Evolutionary conservation across 495 filamentous ascomycete genomes (phyloP).

Genomic region (Glonium stellatum): DNA sequence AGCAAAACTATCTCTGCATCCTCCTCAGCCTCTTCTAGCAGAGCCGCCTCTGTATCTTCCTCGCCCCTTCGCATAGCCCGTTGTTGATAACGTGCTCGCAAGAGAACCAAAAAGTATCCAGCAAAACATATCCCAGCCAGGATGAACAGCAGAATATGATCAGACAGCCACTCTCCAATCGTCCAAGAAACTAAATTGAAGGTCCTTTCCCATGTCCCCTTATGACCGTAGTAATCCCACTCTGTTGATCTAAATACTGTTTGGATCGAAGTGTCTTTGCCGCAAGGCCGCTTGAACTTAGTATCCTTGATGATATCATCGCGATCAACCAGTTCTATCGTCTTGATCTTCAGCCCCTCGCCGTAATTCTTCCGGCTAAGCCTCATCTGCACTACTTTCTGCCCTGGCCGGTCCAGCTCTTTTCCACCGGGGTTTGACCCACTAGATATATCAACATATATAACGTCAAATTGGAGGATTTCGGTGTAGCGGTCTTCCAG

Average conservation of each 20-base stretch:
- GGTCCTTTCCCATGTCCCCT: slow-evolving; percentile 7
- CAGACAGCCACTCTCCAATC: slow-evolving; percentile 2
- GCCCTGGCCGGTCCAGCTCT: slow-evolving; percentile 13
- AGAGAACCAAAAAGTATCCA: background rate
- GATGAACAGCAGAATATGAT: background rate
- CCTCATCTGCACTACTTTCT: slow-evolving; percentile 19
- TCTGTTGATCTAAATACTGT: slow-evolving; percentile 14
- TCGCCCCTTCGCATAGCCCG: background rate
- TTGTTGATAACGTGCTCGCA: background rate
- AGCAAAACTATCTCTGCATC: no score
- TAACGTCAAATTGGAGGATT: slow-evolving; percentile 18
- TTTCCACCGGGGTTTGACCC: slow-evolving; percentile 5
- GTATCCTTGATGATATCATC: slow-evolving; percentile 8
- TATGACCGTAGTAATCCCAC: slow-evolving; percentile 22
- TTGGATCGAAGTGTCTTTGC: slow-evolving; percentile 7
- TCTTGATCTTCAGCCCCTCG: slow-evolving; percentile 12
- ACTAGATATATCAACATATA: slow-evolving; percentile 5
- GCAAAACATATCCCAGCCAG: slow-evolving; percentile 2
- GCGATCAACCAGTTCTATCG: slow-evolving; percentile 14
- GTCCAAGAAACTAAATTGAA: slow-evolving; percentile 2
- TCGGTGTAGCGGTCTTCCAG: background rate
- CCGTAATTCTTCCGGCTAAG: background rate
- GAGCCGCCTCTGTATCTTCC: slow-evolving; percentile 16
- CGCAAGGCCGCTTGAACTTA: slow-evolving; percentile 14
- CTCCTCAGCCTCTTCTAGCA: slow-evolving; percentile 3